These are phyloP conservation scores for Plectosphaerella cucumerina DNA, from an alignment of 2,329 filamentous ascomycete species.

Conservation along the genomic window DNA sequence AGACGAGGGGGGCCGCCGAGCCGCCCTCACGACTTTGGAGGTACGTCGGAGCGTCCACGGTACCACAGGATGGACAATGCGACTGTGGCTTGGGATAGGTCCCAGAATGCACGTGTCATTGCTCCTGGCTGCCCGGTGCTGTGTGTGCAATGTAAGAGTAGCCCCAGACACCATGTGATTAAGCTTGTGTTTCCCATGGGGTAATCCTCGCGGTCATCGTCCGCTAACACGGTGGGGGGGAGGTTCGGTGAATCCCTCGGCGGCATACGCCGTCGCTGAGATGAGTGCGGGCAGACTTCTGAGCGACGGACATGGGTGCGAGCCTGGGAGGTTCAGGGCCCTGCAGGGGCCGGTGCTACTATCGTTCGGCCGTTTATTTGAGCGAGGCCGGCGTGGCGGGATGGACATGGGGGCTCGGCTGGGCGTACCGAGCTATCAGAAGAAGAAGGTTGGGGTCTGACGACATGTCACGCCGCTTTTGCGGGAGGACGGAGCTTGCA, in stretches of 20 bases:
- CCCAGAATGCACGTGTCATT: neutral
- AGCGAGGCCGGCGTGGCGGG: neutral
- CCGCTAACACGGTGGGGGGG: neutral
- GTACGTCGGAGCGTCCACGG: no score
- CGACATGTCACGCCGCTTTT: neutral
- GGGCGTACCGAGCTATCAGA: neutral
- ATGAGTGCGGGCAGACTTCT: neutral
- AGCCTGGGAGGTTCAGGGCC: no score
- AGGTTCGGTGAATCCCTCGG: conserved; percentile 1
- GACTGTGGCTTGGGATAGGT: neutral
- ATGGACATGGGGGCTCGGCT: no score
- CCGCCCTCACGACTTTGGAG: no score
- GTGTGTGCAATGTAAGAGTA: neutral
- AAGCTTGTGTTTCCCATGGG: neutral
- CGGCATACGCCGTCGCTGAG: neutral
- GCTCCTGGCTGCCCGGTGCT: neutral
- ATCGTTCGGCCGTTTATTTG: neutral
- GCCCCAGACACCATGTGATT: no score
- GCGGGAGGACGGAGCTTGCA: no score
- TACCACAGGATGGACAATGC: no score
- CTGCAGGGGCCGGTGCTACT: neutral
- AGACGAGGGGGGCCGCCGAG: no score
- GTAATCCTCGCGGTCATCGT: neutral
- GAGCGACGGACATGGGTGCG: neutral
- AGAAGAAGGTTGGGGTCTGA: neutral